phyloP scores from a whole-genome alignment of 106 monocot genomes.

The Posidonia australis region DNA sequence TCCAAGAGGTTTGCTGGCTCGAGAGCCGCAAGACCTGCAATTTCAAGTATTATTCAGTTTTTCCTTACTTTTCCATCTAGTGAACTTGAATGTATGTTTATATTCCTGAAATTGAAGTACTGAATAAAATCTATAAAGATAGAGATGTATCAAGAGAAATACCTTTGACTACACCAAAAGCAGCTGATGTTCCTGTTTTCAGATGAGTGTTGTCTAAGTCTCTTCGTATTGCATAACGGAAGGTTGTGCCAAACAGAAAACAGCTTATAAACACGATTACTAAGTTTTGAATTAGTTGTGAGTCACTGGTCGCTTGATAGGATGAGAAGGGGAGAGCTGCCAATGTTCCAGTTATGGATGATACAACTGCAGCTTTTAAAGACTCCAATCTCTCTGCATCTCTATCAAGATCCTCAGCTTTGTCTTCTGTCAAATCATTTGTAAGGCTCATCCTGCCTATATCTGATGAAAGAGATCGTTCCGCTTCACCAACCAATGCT shows the following conservation, averaged over 20 bases:
- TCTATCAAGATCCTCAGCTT: slow-evolving; percentile 8
- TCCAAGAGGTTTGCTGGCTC: slow-evolving; percentile 34
- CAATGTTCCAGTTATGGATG: slow-evolving; percentile 52
- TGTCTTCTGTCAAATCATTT: not conserved
- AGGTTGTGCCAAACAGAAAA: slow-evolving; percentile 83
- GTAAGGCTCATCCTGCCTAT: slow-evolving; percentile 6
- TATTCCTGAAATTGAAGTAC: not conserved
- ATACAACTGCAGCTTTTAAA: slow-evolving; percentile 57
- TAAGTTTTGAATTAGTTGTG: slow-evolving; percentile 29
- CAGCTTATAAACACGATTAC: slow-evolving; percentile 44
- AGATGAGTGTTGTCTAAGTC: slow-evolving; percentile 78
- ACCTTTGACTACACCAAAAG: slow-evolving; percentile 80
- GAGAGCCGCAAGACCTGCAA: slow-evolving; percentile 73
- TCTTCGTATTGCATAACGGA: slow-evolving; percentile 68
- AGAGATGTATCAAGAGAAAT: too few species aligned
- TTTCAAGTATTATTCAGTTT: not conserved
- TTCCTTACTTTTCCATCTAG: not conserved
- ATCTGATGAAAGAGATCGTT: slow-evolving; percentile 37
- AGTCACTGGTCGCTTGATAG: slow-evolving; percentile 35
- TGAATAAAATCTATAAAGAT: not conserved
- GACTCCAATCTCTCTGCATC: slow-evolving; percentile 67
- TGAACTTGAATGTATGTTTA: not conserved
- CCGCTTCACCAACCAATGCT: slow-evolving; percentile 63
- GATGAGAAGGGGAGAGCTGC: slow-evolving; percentile 62
- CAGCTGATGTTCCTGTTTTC: slow-evolving; percentile 69